These are phyloP conservation scores for Podila epigama DNA, from an alignment of 192 early-diverging fungal species.

Conservation along the genomic window DNA sequence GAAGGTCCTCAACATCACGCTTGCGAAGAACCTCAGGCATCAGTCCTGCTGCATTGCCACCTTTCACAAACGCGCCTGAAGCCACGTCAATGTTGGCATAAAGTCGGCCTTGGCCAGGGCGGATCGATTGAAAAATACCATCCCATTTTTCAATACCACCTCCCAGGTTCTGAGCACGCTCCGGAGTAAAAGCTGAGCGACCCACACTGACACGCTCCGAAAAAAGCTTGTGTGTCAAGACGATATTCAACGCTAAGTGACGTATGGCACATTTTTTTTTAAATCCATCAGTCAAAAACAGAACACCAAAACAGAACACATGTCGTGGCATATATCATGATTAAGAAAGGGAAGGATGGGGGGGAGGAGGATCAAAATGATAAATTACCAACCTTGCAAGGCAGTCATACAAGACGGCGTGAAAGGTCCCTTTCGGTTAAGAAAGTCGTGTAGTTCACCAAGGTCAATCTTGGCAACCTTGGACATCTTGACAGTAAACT, in stretches of 20 bases:
- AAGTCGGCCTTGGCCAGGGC: slow-evolving; percentile 66
- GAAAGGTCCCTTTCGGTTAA: slow-evolving; percentile 18
- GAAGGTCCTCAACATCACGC: slow-evolving; percentile 42
- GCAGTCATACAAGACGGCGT: slow-evolving; percentile 25
- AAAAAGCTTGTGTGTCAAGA: slow-evolving; percentile 42
- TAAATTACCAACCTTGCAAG: slow-evolving; percentile 16
- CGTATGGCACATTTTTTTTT: background rate
- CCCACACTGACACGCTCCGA: slow-evolving; percentile 32
- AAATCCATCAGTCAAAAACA: background rate
- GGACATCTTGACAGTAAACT: slow-evolving; percentile 28
- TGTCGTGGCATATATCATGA: no score
- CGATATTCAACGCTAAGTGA: slow-evolving; percentile 42
- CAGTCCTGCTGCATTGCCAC: slow-evolving; percentile 66
- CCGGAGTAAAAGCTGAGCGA: slow-evolving; percentile 24
- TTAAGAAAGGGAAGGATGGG: no score
- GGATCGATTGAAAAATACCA: slow-evolving; percentile 83
- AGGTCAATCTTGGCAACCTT: slow-evolving; percentile 16
- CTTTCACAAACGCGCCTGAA: slow-evolving; percentile 59
- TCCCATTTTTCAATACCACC: slow-evolving; percentile 88
- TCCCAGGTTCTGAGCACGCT: slow-evolving; percentile 30
- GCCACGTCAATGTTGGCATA: slow-evolving; percentile 65
- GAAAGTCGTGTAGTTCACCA: slow-evolving; percentile 26
- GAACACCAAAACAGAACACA: background rate
- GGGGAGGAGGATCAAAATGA: background rate
- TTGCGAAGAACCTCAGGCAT: slow-evolving; percentile 48